phyloP scores from a whole-genome alignment of 2,329 filamentous ascomycete genomes.

The Cladobotryum protrusum region DNA sequence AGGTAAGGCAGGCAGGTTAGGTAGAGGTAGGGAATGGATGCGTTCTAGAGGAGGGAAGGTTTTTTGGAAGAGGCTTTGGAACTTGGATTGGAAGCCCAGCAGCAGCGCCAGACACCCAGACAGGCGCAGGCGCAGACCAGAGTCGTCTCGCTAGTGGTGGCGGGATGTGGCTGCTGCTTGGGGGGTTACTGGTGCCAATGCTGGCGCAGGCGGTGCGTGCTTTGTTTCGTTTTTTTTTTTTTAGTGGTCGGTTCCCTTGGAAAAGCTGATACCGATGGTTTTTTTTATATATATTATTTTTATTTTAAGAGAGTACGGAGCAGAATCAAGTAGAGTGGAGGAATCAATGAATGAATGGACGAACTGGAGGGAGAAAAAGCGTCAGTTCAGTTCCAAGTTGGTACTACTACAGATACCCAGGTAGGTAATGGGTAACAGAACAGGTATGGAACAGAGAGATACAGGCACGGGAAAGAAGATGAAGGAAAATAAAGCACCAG shows the following conservation, averaged over 20 bases:
- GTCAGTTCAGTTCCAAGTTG: too few relatives aligned
- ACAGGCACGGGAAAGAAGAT: not conserved
- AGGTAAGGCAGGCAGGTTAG: not conserved
- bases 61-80: not conserved
- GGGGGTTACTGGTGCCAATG: conserved; percentile 5
- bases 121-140: not conserved
- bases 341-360: too few relatives aligned
- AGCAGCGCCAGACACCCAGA: not conserved
- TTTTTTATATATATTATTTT: too few relatives aligned
- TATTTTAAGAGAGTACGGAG: too few relatives aligned
- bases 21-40: too few relatives aligned
- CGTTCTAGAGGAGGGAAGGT: not conserved
- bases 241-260: too few relatives aligned
- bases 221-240: too few relatives aligned
- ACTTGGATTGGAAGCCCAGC: not conserved
- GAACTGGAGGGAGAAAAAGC: too few relatives aligned
- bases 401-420: too few relatives aligned
- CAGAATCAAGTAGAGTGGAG: too few relatives aligned
- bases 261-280: too few relatives aligned
- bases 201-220: not conserved
- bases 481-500: not conserved
- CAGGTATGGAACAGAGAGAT: not conserved
- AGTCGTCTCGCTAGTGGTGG: conserved; percentile 8
- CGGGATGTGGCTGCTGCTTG: conserved; percentile 10
- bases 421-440: not conserved